Conservation (phyloP, 768 basidiomycete species). For the Kondoa malvinella region DNA sequence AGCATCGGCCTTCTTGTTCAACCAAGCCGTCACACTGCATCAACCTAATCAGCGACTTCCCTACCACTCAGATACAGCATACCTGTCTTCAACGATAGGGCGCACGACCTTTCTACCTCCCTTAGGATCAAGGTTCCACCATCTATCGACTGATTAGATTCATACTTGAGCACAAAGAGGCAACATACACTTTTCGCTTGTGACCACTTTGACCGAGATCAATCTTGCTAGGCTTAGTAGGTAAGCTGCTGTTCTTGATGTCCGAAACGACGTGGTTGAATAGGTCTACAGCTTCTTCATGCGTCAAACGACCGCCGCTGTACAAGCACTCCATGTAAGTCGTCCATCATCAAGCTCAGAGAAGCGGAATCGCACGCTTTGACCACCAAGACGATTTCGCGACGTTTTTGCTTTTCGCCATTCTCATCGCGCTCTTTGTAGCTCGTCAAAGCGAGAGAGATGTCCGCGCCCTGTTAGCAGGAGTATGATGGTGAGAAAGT, state of each 20-base stretch:
- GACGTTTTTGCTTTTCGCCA: not conserved
- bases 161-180: not conserved
- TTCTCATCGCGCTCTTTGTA: not conserved
- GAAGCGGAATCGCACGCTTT: no score
- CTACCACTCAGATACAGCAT: no score
- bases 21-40: not conserved
- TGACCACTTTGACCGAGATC: constrained; percentile 2
- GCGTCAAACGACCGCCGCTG: not conserved
- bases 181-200: constrained; percentile 2
- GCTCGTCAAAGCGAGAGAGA: not conserved
- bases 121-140: not conserved
- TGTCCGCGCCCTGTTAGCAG: not conserved
- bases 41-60: no score
- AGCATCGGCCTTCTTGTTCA: not conserved
- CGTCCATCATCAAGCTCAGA: no score
- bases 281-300: not conserved
- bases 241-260: not conserved
- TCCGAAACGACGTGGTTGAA: not conserved
- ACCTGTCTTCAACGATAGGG: constrained; percentile 3
- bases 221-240: not conserved
- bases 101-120: not conserved
- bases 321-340: not conserved
- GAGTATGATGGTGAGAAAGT: no score
- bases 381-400: constrained; percentile 5
- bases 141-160: not conserved